Evolutionary conservation across 1,284 basidiomycete species (phyloP), one percentile per base, ranked within the genome.

Genomic region (Sanghuangporus weigelae): DNA sequence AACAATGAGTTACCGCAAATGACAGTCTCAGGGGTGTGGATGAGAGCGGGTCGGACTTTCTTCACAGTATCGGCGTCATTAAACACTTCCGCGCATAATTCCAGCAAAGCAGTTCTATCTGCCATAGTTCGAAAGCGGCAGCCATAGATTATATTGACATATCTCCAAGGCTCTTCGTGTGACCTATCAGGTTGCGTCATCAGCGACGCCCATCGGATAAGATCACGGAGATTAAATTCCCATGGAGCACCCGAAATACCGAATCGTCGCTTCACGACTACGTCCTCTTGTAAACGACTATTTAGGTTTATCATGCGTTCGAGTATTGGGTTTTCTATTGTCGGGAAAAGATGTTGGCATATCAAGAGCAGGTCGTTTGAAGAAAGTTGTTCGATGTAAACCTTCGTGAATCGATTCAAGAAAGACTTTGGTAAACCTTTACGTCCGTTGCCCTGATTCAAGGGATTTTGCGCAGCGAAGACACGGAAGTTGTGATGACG

Each of bases 351-450:
- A 62, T 88, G 84, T 42, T 79, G 82, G 71, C 92, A 95, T 67
- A 99, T 92, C 42, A 89, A 76, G 31, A 90, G 79, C 58, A 97
- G 81, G 74, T 99, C 97, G 48, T 84, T 78, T 0, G 87, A 75
- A 0, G 88, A 85, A 60, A 99, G 85, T 71, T 97, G 93, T 69
- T 96, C 89, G 58, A 99, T 81, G 73, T 95, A 95, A 49, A 99
- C 96, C 75, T 97, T 96, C 26, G 95, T 98, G 77, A 99, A 99
- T 12, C 97, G 89, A 75, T 99, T 98, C 59, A 99, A 81, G 77
- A 98, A 98, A 0, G 96, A 98, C 73, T 95, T 96, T 0, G 97
- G 97, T 12, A 99, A 82, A 39, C 97, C 97, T 75, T 99, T 99
- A 55, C 97, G 87, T 8, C 96, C 96, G 62, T 97, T 96, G 46